Percentiles rank a stretch among this genome's conserved stretches.
These are phyloP conservation scores for Fagopyrum esculentum DNA, from an alignment of 148 eudicot species.

Conservation along the genomic window DNA sequence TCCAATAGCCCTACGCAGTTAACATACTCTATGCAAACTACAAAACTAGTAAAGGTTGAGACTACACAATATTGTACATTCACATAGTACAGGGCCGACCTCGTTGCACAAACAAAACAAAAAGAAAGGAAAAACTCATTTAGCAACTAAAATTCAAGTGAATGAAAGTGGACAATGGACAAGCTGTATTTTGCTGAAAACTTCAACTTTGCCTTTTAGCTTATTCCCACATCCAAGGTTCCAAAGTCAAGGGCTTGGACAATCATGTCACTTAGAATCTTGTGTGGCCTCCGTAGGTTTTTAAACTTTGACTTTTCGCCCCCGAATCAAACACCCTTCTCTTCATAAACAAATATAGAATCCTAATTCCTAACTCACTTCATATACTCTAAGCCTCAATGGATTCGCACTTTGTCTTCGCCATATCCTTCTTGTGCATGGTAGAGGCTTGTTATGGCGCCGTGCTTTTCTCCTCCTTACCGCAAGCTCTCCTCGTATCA, in stretches of 20 bases:
- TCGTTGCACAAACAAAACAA: not conserved
- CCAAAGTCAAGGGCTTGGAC: not conserved
- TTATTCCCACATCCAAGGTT: not conserved
- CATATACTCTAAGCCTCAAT: not conserved
- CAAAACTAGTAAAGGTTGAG: not conserved
- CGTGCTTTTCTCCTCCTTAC: constrained; percentile 6
- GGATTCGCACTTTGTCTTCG: not conserved
- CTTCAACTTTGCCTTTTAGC: not conserved
- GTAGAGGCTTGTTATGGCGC: constrained; percentile 1
- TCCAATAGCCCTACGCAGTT: too few species aligned
- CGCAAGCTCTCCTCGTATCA: constrained; percentile 1
- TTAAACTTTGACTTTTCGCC: not conserved
- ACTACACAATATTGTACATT: not conserved
- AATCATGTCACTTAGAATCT: not conserved
- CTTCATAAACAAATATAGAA: not conserved
- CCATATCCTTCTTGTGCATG: not conserved
- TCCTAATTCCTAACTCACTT: not conserved
- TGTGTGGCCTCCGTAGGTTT: not conserved
- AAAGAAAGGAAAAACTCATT: not conserved
- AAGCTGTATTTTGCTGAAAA: not conserved
- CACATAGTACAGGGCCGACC: not conserved
- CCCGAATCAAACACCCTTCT: not conserved
- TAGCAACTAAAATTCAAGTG: not conserved
- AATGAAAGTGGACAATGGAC: not conserved
- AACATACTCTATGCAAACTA: too few species aligned